These are phyloP conservation scores for Talaromyces islandicus DNA, from an alignment of 2,329 filamentous ascomycete species.

Conservation along the genomic window DNA sequence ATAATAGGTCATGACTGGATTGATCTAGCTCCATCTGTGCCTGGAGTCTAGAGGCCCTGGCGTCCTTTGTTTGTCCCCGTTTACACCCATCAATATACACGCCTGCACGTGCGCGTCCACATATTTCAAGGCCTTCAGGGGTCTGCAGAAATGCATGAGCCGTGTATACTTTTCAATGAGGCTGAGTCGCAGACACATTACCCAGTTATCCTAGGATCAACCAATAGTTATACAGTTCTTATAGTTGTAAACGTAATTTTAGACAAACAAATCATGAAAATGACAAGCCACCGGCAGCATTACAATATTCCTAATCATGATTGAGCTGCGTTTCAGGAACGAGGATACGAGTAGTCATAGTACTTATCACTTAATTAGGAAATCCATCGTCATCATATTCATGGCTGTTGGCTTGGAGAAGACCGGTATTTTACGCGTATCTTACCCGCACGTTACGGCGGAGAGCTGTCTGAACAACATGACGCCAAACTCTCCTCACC, in stretches of 20 bases:
- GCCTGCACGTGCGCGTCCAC: too few species aligned
- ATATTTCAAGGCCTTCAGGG: too few species aligned
- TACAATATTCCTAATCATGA: background rate
- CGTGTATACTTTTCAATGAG: background rate
- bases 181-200: background rate
- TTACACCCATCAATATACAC: background rate
- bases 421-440: background rate
- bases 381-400: too few species aligned
- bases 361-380: background rate
- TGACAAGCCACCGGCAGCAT: background rate
- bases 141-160: background rate
- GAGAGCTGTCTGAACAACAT: conserved; percentile 1
- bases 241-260: background rate
- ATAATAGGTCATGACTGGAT: background rate
- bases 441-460: background rate
- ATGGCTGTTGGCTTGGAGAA: background rate
- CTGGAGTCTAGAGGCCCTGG: too few species aligned
- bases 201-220: background rate
- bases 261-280: background rate
- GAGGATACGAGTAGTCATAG: background rate
- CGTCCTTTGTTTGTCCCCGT: background rate
- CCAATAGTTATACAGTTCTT: background rate
- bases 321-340: background rate
- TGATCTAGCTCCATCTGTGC: background rate
- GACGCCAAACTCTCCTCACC: conserved; percentile 6